These are phyloP conservation scores for Penicillium malachiteum DNA, from an alignment of 495 filamentous ascomycete species.

Conservation along the genomic window DNA sequence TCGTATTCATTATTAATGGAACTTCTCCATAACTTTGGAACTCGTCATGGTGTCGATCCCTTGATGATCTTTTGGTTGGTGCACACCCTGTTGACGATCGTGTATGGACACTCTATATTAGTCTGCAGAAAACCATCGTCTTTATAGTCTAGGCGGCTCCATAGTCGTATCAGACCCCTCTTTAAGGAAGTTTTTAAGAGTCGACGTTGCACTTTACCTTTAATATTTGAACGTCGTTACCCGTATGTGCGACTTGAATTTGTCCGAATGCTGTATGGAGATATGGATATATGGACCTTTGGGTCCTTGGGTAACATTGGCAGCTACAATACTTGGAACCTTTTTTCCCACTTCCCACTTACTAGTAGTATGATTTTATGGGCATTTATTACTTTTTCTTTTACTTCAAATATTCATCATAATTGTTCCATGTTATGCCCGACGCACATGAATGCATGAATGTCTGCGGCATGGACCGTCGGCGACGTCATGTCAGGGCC, in stretches of 20 bases:
- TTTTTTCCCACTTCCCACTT: neutral
- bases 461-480: slow-evolving; percentile 8
- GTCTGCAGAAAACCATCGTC: slow-evolving; percentile 5
- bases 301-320: slow-evolving; percentile 21
- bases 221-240: slow-evolving; percentile 9
- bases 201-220: slow-evolving; percentile 11
- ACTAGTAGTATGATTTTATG: neutral
- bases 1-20: no score
- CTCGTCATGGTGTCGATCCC: neutral
- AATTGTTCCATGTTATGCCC: slow-evolving; percentile 18
- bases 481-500: slow-evolving; percentile 21
- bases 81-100: slow-evolving; percentile 13
- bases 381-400: neutral
- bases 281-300: neutral
- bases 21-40: neutral
- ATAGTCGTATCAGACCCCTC: slow-evolving; percentile 19
- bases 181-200: neutral
- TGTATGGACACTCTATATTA: neutral
- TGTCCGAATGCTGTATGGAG: slow-evolving; percentile 15
- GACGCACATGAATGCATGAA: slow-evolving; percentile 17
- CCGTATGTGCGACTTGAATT: slow-evolving; percentile 21
- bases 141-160: slow-evolving; percentile 3
- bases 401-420: neutral
- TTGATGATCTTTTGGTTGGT: slow-evolving; percentile 5
- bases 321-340: slow-evolving; percentile 2